These are phyloP conservation scores for Aureobasidium melanogenum DNA, from an alignment of 2,329 filamentous ascomycete species.

Conservation along the genomic window DNA sequence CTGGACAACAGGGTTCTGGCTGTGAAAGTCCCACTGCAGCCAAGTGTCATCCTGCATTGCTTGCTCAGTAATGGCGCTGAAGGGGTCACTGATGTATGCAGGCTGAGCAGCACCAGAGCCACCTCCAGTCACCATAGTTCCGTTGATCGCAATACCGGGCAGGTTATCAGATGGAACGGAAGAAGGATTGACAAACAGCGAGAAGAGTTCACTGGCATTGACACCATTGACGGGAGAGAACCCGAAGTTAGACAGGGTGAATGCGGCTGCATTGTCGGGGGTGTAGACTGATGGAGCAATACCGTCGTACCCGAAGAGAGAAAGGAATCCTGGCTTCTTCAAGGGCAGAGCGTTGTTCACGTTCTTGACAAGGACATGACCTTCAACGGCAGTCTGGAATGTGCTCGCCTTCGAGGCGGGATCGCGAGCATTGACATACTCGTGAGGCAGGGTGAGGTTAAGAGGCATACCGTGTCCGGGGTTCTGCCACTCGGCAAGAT, in stretches of 20 bases:
- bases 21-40: conserved; percentile 52
- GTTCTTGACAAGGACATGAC: conserved; percentile 59
- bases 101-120: conserved; percentile 27
- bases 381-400: conserved; percentile 51
- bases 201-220: not conserved
- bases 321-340: conserved; percentile 40
- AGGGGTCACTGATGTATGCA: conserved; percentile 27
- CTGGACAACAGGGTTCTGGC: conserved; percentile 40
- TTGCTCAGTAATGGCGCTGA: conserved; percentile 26
- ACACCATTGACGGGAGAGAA: not conserved
- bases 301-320: conserved; percentile 55
- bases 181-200: conserved; percentile 17
- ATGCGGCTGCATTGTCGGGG: not conserved
- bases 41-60: conserved; percentile 45
- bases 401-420: conserved; percentile 39
- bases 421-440: conserved; percentile 47
- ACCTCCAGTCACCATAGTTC: conserved; percentile 28
- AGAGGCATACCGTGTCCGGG: conserved; percentile 46
- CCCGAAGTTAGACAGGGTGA: not conserved
- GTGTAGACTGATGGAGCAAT: conserved; percentile 17
- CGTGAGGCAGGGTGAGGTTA: conserved; percentile 42
- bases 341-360: conserved; percentile 47
- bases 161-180: conserved; percentile 27
- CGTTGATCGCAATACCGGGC: conserved; percentile 18
- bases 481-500: conserved; percentile 31